Base-by-base conservation (phyloP, 805 yeast genomes). In the Zygoascus bituminiphila region DNA sequence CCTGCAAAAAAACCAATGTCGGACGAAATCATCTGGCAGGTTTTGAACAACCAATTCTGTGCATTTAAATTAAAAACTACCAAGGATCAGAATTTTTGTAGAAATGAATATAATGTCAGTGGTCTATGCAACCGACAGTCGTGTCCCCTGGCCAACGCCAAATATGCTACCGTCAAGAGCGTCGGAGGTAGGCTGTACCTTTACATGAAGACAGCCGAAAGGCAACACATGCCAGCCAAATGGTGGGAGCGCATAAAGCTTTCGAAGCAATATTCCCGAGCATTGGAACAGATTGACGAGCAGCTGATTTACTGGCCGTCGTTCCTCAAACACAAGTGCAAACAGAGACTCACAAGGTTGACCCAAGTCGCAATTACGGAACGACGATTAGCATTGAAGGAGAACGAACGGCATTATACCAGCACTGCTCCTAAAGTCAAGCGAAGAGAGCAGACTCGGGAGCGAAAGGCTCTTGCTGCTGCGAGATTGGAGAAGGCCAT, bases 401-500 rank as follows among this genome's bases (percentile, higher is more conserved):
- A 85, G 53, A 93, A 87, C 50, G 98, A 93, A 67, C 82, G 98
- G 65, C 91, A 85, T 57, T 85, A 86, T 57, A 96, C 89, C 42
- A 95, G 96, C 40, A 80, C 85, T 35, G 88, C 89, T 60, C 95
- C 88, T 54, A 93, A 93, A 74, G 96, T 93, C 40, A 87, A 84
- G 71, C 79, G 96, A 71, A 83, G 97, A 70, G 98, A 93, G 68
- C 82, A 81, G 58, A 84, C 87, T 53, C 78, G 98, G 67, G 98
- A 93, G 69, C 78, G 98, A 67, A 93, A 93, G 71, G 98, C 98
- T 0, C 73, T 93, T 53, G 87, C 87, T 21, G 98, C 98, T 36
- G 98, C 98, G 22, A 86, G 85, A 73, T 87, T 93, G 57, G 98
- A 93, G 65, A 88, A 87, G 70, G 88, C 96, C 12, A 93, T 93